phyloP scores from a whole-genome alignment of 371 early-diverging fungal genomes.

The Apophysomyces trapeziformis region DNA sequence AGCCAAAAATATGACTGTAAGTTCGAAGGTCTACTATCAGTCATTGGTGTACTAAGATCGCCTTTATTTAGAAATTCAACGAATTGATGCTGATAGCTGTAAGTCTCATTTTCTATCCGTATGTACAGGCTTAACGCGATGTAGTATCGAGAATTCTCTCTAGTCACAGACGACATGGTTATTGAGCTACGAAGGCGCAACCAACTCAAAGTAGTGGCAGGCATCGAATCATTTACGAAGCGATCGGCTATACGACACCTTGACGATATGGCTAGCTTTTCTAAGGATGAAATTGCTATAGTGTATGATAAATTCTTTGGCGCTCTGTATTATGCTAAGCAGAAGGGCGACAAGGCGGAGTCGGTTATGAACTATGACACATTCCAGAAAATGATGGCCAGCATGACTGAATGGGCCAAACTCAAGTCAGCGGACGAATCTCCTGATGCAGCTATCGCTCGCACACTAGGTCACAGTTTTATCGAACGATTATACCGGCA shows the following conservation, averaged over 20 bases:
- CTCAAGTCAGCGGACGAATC: slow-evolving; percentile 9
- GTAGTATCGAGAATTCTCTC: slow-evolving; percentile 85
- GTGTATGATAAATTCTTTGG: slow-evolving; percentile 90
- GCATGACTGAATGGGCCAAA: slow-evolving; percentile 38
- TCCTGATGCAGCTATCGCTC: slow-evolving; percentile 13
- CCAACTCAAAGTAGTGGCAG: slow-evolving; percentile 94
- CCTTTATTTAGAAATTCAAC: slow-evolving; percentile 73
- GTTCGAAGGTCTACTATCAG: background rate
- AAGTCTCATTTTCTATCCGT: background rate
- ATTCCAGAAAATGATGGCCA: slow-evolving; percentile 49
- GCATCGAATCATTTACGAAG: slow-evolving; percentile 92
- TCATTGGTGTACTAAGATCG: background rate
- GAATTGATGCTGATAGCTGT: slow-evolving; percentile 87
- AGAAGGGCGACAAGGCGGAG: slow-evolving; percentile 45
- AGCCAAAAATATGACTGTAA: slow-evolving; percentile 64
- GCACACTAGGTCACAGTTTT: slow-evolving; percentile 35
- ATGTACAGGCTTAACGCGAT: background rate
- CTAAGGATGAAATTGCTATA: slow-evolving; percentile 82
- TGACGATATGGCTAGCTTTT: slow-evolving; percentile 71
- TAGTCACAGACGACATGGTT: slow-evolving; percentile 78
- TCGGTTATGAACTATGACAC: slow-evolving; percentile 66
- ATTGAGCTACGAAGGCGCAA: slow-evolving; percentile 84
- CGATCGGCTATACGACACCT: slow-evolving; percentile 87
- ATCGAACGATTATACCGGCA: slow-evolving; percentile 56
- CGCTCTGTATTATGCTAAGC: slow-evolving; percentile 76